Evolutionary conservation across 768 basidiomycete species (phyloP), one percentile per base, ranked within the genome.

Genomic region (Termitomyces sp.): DNA sequence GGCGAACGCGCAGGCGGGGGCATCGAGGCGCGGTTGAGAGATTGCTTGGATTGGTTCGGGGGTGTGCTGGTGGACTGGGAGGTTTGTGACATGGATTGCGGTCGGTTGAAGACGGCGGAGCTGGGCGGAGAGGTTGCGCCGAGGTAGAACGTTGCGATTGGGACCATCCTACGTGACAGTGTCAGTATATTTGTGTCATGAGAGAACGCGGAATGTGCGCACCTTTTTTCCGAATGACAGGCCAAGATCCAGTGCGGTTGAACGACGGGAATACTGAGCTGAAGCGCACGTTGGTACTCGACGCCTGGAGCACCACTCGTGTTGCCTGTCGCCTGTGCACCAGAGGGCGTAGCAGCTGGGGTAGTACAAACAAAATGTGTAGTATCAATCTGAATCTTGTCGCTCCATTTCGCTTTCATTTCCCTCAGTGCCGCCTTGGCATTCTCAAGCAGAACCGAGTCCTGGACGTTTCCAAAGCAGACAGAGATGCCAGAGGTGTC

Each of bases 301-400:
- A 91, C 87, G 0, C 89, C 89, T 0, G 93, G 90, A 2, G 85
- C 83, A 16, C 79, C 74, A 12, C 76, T 74, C 1, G 76, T 69
- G 57, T 77, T 81, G 0, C 87, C 84, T 9, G 79, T 76, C 0
- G 79, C 79, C 58, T 76, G 79, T 11, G 84, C 84, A 34, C 83
- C 87, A 11, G 71, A 65, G 0, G 85, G 82, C 0, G 85, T 87
- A 11, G 85, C 81, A 1, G 87, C 88, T 3, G 95, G 93, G 0
- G 91, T 93, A 18, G 94, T 96, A 69, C 95, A 96, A 44, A 98
- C 95, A 64, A 97, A 99, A 72, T 99, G 96, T 0, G 95, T 98
- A 11, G 96, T 98, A 69, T 99, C 96, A 58, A 98, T 95, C 75
- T 95, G 92, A 42, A 99, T 95, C 67, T 86, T 89, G 63, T 95